phyloP scores from a whole-genome alignment of 345 rosid genomes.

The Citropsis articulata region DNA sequence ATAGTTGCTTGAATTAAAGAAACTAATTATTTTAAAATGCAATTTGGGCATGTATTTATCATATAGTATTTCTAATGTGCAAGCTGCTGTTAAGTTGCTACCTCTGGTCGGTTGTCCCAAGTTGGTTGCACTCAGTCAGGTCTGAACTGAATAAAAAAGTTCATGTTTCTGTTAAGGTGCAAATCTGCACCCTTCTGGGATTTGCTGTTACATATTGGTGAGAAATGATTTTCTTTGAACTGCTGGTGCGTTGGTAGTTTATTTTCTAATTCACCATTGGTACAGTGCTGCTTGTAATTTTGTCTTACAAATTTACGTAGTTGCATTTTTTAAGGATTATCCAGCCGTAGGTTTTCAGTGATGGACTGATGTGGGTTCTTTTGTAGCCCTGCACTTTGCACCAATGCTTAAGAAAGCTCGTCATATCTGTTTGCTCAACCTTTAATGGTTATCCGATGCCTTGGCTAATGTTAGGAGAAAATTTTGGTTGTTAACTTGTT shows the following conservation, averaged over 20 bases:
- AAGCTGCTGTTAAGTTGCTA: not conserved
- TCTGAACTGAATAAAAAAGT: not conserved
- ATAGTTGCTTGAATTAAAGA: constrained; percentile 6
- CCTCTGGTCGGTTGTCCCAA: not conserved
- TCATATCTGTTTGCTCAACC: too few relatives aligned
- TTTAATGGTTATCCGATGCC: not conserved
- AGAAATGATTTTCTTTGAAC: not conserved
- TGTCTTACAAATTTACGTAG: not conserved
- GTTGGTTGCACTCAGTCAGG: not conserved
- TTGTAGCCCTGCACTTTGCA: not conserved
- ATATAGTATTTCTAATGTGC: not conserved
- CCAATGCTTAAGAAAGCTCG: not conserved
- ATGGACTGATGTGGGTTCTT: too few relatives aligned
- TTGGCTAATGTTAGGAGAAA: not conserved
- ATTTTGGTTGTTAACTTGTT: too few relatives aligned
- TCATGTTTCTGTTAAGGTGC: not conserved
- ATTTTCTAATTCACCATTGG: not conserved
- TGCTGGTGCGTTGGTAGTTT: not conserved
- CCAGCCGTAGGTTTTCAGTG: not conserved
- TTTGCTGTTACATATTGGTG: not conserved
- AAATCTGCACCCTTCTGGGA: not conserved
- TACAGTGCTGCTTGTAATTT: not conserved
- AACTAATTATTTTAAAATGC: not conserved
- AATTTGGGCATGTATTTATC: not conserved
- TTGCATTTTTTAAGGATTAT: not conserved